Base-by-base conservation (phyloP, 495 filamentous ascomycete species). In the Lophiotrema nucula region DNA sequence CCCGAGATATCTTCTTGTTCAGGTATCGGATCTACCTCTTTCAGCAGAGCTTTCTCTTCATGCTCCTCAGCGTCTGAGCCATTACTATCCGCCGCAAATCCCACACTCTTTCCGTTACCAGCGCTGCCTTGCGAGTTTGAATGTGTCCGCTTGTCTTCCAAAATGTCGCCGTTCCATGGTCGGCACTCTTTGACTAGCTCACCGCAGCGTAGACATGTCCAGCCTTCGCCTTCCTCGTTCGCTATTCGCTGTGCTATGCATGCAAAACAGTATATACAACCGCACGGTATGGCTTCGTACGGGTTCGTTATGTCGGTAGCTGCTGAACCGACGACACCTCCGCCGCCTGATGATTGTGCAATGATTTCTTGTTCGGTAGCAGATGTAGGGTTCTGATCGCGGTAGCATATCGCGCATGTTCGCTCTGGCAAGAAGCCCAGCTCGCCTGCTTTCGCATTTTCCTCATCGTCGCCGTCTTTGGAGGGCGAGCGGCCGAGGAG, bases 331-430 rank as follows among this genome's bases (percentile, higher is more conserved):
- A 91, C 76, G 2, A 93, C 81, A 12, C 90, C 91, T 38, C 81
- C 85, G 80, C 81, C 3, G 80, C 78, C 4, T 2, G 83, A 80
- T 2, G 83, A 18, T 53, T 67, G 39, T 1, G 76, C 78, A 42
- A 92, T 70, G 3, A 88, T 72, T 50, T 92, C 88, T 18, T 73
- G 81, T 68, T 92, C 90, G 38, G 60, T 56, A 64, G 56, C 70
- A 3, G 47, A 45, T 23, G 75, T 69, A 0, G 87, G 84, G 64
- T 95, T 97, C 65, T 93, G 89, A 62, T 95, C 90, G 53, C 89
- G 83, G 69, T 96, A 96, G 73, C 93, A 98, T 53, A 98, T 96
- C n/a, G 91, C 95, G 70, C 93, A 98, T 1, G 92, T 97, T 41
- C 93, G 77, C 67, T 97, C 91, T 0, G 92, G 93, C 27, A 98